Conservation (phyloP, 2,329 filamentous ascomycete species). For the Hansfordia pulvinata region DNA sequence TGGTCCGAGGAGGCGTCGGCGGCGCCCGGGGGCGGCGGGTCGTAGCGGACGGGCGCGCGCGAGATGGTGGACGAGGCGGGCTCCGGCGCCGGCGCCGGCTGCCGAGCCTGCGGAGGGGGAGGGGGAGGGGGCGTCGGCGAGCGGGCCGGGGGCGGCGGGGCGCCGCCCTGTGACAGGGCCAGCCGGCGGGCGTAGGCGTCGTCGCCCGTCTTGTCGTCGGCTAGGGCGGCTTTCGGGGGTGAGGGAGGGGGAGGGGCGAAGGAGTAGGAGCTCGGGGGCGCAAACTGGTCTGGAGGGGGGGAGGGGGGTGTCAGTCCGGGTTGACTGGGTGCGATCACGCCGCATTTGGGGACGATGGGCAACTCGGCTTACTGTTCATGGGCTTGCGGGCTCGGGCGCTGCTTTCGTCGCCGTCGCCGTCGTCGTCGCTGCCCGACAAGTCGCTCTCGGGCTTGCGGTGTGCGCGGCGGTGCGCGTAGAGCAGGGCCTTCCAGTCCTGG, state of each 20-base stretch:
- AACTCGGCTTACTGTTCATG: no score
- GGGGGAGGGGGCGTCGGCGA: conserved; percentile 9
- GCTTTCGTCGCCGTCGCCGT: conserved; percentile 25
- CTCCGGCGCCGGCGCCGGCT: conserved; percentile 10
- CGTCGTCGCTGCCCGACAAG: conserved; percentile 22
- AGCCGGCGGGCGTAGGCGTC: conserved; percentile 55
- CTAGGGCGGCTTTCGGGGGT: conserved; percentile 28
- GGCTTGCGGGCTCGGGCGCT: conserved; percentile 16
- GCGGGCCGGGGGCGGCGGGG: conserved; percentile 10
- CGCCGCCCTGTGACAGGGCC: conserved; percentile 34
- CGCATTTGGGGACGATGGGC: no score
- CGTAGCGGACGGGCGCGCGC: conserved; percentile 50
- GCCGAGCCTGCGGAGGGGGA: conserved; percentile 17
- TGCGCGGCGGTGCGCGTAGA: conserved; percentile 54
- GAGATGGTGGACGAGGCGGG: conserved; percentile 21
- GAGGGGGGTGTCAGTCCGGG: no score
- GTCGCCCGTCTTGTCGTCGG: conserved; percentile 50
- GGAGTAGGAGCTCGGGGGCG: conserved; percentile 41
- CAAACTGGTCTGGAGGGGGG: conserved; percentile 36
- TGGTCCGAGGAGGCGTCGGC: conserved; percentile 41
- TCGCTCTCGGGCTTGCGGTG: conserved; percentile 28
- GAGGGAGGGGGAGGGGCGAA: conserved; percentile 42
- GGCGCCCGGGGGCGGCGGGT: conserved; percentile 66
- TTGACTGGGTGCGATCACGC: no score
- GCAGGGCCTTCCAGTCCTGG: conserved; percentile 69